Percentiles rank a stretch among this genome's conserved stretches.
These are phyloP conservation scores for Fraxinus platypoda DNA, from an alignment of 305 asterid genomes.

Conservation along the genomic window DNA sequence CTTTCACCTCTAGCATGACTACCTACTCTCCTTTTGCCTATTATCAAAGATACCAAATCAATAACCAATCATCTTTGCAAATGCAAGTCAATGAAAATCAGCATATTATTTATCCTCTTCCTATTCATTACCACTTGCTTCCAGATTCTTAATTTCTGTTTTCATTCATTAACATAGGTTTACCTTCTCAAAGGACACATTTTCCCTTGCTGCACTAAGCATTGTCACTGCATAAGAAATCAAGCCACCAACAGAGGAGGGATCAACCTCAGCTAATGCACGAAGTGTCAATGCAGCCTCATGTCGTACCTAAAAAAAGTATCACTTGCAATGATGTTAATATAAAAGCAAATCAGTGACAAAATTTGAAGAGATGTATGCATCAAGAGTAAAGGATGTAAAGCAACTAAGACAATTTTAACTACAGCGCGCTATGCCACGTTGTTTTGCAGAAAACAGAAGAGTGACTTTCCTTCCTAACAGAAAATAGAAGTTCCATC, in stretches of 20 bases:
- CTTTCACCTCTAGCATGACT: conserved; percentile 16
- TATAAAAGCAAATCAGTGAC: conserved; percentile 15
- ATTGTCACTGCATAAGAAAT: conserved; percentile 91
- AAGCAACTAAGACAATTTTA: conserved; percentile 19
- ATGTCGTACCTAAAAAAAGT: conserved; percentile 73
- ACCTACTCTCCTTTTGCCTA: neutral
- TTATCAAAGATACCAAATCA: neutral
- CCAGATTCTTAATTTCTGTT: conserved; percentile 6
- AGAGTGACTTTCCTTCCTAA: conserved; percentile 3
- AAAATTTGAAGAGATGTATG: conserved; percentile 15
- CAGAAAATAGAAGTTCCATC: conserved; percentile 6
- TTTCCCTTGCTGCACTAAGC: conserved; percentile 87
- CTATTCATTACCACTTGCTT: neutral
- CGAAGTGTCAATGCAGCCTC: conserved; percentile 98
- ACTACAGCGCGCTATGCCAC: conserved; percentile 11
- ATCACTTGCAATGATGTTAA: conserved; percentile 21
- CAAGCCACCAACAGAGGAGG: conserved; percentile 94
- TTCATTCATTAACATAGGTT: conserved; percentile 13
- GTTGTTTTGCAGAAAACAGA: conserved; percentile 1
- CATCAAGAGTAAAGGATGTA: conserved; percentile 27
- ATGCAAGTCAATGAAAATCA: neutral
- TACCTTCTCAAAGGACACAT: conserved; percentile 87
- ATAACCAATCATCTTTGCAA: neutral
- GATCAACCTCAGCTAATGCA: conserved; percentile 93
- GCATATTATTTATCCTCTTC: neutral